Base-by-base conservation (phyloP, 2,329 filamentous ascomycete genomes). In the Amesomyces nigricolor region DNA sequence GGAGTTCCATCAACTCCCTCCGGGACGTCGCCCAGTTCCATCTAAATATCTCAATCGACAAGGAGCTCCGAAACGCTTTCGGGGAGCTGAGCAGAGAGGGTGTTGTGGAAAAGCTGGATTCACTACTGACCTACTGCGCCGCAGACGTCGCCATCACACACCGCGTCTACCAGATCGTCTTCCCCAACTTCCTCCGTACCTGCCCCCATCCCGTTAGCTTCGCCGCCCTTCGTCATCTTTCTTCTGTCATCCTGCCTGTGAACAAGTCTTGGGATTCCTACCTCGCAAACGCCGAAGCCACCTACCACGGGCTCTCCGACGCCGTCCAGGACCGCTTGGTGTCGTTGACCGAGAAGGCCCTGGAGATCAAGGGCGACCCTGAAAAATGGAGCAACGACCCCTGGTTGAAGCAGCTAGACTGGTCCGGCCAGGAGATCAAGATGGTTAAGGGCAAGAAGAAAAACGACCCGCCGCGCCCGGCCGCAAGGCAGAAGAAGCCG, bases 121-220 rank as follows among this genome's bases (percentile, higher is more conserved):
- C 91, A 58, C 79, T 99, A 9, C 74, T 99, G 47, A 87, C 95
- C 67, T 99, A 99, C 71, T 99, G 94, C 68, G 94, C 94, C 11
- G 89, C 89, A 1, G 94, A 99, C 73, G 94, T 99, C 16, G 84
- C 86, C 37, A 85, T 96, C 63, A 99, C 94, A 0, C 94, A 99
- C 65, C 84, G 85, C 47, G 88, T 99, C n/a, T 99, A 92, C 72
- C 86, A 90, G 68, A 90, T 90, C 57, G 91, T 97, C 1, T 94
- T 99, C 60, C 89, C 91, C 1, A 87, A 88, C 56, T 99, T 96
- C 65, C 75, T 96, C 17, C 78, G 90, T 44, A 89, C 88, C 26
- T 99, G 94, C 67, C 94, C 94, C 0, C 95, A 99, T 71, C 94
- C 94, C 0, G 94, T 99, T 65, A 97, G 91, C 72, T 99, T 99